Percentiles rank a stretch among this genome's conserved stretches.
Conservation (phyloP, 129 eudicot genomes). For the carrot (Daucus carota) region DNA sequence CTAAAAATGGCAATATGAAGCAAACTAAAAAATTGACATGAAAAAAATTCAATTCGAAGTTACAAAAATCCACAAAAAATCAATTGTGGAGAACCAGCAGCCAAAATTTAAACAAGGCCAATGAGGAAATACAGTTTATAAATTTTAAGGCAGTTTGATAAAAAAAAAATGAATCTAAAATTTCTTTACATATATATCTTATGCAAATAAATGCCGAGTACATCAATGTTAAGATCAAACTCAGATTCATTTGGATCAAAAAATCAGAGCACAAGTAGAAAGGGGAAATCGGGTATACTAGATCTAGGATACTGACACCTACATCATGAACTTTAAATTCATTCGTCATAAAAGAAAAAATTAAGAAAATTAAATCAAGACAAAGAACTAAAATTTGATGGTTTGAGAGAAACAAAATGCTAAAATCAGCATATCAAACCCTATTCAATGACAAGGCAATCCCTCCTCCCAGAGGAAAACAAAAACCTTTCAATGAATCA, state of each 20-base stretch:
- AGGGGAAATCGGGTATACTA: not conserved
- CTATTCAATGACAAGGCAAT: not conserved
- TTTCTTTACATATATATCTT: not conserved
- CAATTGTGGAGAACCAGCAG: not conserved
- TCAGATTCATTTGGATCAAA: not conserved
- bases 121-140: not conserved
- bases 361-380: not conserved
- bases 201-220: not conserved
- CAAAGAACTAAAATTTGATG: not conserved
- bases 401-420: too few relatives aligned
- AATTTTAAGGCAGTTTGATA: not conserved
- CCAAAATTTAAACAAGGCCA: not conserved
- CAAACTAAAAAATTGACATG: not conserved
- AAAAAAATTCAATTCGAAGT: too few relatives aligned
- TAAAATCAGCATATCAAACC: not conserved
- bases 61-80: not conserved
- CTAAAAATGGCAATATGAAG: not conserved
- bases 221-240: not conserved
- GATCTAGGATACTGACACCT: not conserved
- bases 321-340: not conserved
- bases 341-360: not conserved
- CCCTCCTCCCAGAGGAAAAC: not conserved
- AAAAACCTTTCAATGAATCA: not conserved
- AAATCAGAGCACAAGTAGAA: not conserved
- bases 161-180: not conserved